phyloP scores from a whole-genome alignment of 2,329 filamentous ascomycete genomes.

The Neopestalotiopsis sp. region DNA sequence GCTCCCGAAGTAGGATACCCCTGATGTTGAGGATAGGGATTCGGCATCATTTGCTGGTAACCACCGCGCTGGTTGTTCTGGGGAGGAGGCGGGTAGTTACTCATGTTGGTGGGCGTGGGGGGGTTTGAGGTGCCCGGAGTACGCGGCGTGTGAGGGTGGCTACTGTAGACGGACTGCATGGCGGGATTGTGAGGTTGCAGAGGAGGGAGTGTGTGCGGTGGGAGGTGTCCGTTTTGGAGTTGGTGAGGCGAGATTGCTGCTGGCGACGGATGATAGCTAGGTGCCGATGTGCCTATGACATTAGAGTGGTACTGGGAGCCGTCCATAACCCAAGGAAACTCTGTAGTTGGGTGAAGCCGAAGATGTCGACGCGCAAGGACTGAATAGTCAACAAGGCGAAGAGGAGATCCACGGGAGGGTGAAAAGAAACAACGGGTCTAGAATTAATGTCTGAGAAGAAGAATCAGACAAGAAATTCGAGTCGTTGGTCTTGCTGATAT shows the following conservation, averaged over 20 bases:
- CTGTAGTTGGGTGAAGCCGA: constrained; percentile 26
- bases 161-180: constrained; percentile 62
- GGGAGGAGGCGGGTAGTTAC: constrained; percentile 54
- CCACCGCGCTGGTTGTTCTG: constrained; percentile 53
- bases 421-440: not conserved
- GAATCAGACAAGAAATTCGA: not conserved
- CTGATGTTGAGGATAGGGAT: constrained; percentile 55
- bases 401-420: not conserved
- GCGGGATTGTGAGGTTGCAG: constrained; percentile 53
- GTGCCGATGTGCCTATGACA: constrained; percentile 60
- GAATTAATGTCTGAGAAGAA: not conserved
- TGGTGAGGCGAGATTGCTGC: constrained; percentile 59
- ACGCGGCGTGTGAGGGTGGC: constrained; percentile 66
- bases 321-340: constrained; percentile 55
- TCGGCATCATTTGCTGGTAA: constrained; percentile 61
- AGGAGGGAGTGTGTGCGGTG: constrained; percentile 62
- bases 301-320: constrained; percentile 59
- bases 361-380: constrained; percentile 5
- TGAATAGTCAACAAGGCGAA: not conserved
- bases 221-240: constrained; percentile 48
- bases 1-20: constrained; percentile 60
- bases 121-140: constrained; percentile 69
- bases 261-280: constrained; percentile 55
- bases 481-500: not conserved
- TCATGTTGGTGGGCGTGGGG: constrained; percentile 60